Conservation (phyloP, 2,329 filamentous ascomycete genomes). For the Talaromyces sp. region DNA sequence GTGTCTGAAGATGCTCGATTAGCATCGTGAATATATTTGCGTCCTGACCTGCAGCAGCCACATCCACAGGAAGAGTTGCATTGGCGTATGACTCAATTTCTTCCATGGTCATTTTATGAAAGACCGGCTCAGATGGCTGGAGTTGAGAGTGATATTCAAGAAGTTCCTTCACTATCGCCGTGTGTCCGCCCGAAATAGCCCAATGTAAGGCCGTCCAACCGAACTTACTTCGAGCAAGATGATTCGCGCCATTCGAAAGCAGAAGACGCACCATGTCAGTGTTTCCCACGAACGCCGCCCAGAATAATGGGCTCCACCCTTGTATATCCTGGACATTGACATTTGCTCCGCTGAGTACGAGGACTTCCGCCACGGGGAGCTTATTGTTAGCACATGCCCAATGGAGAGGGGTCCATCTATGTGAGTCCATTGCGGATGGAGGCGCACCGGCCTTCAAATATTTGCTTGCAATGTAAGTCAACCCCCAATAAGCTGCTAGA, state of each 20-base stretch:
- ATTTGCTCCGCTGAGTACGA: background rate
- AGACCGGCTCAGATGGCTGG: background rate
- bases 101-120: constrained; percentile 12
- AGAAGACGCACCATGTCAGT: constrained; percentile 10
- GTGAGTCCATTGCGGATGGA: background rate
- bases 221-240: constrained; percentile 8
- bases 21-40: background rate
- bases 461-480: background rate
- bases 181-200: constrained; percentile 11
- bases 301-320: background rate
- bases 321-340: background rate
- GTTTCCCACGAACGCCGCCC: background rate
- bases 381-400: background rate
- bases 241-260: constrained; percentile 12
- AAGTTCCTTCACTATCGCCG: constrained; percentile 9
- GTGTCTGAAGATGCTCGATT: background rate
- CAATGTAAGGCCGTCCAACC: constrained; percentile 15
- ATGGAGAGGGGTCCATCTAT: background rate
- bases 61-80: constrained; percentile 2
- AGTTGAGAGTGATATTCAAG: constrained; percentile 1
- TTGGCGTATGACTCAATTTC: constrained; percentile 5
- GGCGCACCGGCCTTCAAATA: background rate
- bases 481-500: background rate
- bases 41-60: constrained; percentile 6
- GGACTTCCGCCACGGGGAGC: background rate